Evolutionary conservation across 1,139 yeast genomes (phyloP).

Genomic region (Pichia sp.): DNA sequence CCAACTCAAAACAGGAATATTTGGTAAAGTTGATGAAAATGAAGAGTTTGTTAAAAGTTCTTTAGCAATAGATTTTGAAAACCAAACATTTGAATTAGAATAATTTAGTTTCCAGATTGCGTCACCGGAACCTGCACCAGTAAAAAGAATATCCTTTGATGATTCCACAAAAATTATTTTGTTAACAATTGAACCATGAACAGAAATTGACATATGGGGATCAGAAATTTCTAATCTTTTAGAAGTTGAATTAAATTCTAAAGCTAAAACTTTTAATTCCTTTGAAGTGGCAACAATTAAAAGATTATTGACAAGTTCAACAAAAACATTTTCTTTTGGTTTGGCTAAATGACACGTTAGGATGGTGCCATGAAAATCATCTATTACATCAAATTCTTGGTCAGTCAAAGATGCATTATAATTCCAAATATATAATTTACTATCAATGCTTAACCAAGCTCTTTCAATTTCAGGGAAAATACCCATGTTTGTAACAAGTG

Average conservation of each 20-base stretch:
- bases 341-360: constrained; percentile 67
- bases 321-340: constrained; percentile 77
- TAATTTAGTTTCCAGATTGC: constrained; percentile 87
- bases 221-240: constrained; percentile 66
- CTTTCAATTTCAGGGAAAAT: constrained; percentile 74
- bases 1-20: constrained; percentile 25
- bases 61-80: constrained; percentile 75
- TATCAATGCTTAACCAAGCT: constrained; percentile 85
- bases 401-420: constrained; percentile 47
- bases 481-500: constrained; percentile 68
- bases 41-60: constrained; percentile 71
- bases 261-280: constrained; percentile 71
- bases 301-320: constrained; percentile 65
- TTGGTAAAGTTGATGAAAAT: constrained; percentile 42
- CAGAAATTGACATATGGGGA: constrained; percentile 74
- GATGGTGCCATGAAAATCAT: constrained; percentile 74
- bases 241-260: constrained; percentile 40
- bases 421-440: constrained; percentile 80
- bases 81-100: constrained; percentile 83
- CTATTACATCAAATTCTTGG: constrained; percentile 72
- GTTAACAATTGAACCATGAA: constrained; percentile 71
- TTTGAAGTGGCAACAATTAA: constrained; percentile 74
- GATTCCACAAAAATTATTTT: constrained; percentile 52
- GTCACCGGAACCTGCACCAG: constrained; percentile 69
- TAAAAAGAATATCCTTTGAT: constrained; percentile 77